phyloP scores from a whole-genome alignment of 768 basidiomycete genomes.

The Tricholoma furcatifolium region DNA sequence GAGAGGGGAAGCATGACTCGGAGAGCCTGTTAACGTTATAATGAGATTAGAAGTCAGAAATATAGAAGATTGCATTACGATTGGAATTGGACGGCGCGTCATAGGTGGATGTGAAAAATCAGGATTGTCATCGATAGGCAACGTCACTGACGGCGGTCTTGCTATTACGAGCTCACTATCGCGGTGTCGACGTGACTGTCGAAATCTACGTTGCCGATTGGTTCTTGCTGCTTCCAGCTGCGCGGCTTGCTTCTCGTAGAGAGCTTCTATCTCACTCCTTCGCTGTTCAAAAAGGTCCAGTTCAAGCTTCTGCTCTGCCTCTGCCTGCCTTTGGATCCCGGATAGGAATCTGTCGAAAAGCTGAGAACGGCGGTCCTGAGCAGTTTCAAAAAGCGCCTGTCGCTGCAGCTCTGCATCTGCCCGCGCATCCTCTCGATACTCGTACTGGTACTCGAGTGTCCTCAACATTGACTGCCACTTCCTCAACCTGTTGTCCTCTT shows the following conservation, averaged over 20 bases:
- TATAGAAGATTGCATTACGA: too few species aligned
- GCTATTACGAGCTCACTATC: neutral
- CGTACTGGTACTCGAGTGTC: neutral
- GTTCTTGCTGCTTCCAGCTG: neutral
- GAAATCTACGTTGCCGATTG: neutral
- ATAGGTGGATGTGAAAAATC: too few species aligned
- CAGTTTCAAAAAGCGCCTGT: neutral
- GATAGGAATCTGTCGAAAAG: neutral
- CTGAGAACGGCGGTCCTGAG: neutral
- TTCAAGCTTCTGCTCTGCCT: conserved; percentile 1
- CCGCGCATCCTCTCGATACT: neutral
- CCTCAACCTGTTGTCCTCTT: neutral
- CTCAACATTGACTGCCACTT: conserved; percentile 1
- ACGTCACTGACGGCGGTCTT: too few species aligned
- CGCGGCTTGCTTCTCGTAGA: neutral
- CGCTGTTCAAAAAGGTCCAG: neutral
- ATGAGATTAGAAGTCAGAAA: too few species aligned
- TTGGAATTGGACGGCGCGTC: too few species aligned
- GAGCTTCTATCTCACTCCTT: neutral
- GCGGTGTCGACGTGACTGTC: neutral
- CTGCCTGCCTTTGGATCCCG: conserved; percentile 2
- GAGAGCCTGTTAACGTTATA: too few species aligned
- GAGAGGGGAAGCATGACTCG: too few species aligned
- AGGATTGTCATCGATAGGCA: too few species aligned
- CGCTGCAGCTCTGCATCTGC: neutral